phyloP scores from a whole-genome alignment of 1,139 yeast species.

The Yamadazyma songkhlaensis region DNA sequence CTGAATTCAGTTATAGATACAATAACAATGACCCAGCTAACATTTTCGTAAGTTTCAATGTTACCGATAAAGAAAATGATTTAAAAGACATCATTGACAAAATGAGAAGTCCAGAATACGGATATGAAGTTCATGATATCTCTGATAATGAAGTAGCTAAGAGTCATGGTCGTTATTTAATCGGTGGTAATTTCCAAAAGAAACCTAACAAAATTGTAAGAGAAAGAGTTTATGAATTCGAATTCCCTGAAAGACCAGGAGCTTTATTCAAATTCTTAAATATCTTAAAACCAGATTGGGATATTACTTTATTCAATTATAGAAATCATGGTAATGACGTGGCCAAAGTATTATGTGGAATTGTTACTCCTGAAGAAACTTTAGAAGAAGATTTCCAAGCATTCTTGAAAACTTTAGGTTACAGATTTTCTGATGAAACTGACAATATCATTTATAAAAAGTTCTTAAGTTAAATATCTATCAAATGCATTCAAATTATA shows the following conservation, averaged over 20 bases:
- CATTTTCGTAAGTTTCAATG: conserved; percentile 85
- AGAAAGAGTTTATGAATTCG: conserved; percentile 80
- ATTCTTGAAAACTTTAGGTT: conserved; percentile 71
- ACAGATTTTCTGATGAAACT: conserved; percentile 77
- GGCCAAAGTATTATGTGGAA: conserved; percentile 88
- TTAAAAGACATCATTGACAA: conserved; percentile 35
- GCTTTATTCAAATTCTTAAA: conserved; percentile 80
- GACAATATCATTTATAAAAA: conserved; percentile 78
- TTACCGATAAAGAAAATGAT: conserved; percentile 65
- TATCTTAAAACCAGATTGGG: conserved; percentile 77
- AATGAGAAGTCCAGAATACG: conserved; percentile 36
- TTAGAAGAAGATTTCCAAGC: conserved; percentile 57
- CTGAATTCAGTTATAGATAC: conserved; percentile 90
- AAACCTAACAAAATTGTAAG: conserved; percentile 45
- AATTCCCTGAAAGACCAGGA: conserved; percentile 97
- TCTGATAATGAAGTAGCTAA: conserved; percentile 94
- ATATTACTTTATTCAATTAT: conserved; percentile 89
- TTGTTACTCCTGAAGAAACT: conserved; percentile 77
- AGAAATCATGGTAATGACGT: conserved; percentile 96
- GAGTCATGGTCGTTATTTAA: conserved; percentile 91
- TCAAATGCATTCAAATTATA: conserved; percentile 1
- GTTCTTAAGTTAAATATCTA: conserved; percentile 43
- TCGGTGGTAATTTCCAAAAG: conserved; percentile 60
- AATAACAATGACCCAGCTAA: conserved; percentile 58
- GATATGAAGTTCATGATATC: conserved; percentile 74